Base-by-base conservation (phyloP, 2,329 filamentous ascomycete species). In the Boeremia lycopersici region DNA sequence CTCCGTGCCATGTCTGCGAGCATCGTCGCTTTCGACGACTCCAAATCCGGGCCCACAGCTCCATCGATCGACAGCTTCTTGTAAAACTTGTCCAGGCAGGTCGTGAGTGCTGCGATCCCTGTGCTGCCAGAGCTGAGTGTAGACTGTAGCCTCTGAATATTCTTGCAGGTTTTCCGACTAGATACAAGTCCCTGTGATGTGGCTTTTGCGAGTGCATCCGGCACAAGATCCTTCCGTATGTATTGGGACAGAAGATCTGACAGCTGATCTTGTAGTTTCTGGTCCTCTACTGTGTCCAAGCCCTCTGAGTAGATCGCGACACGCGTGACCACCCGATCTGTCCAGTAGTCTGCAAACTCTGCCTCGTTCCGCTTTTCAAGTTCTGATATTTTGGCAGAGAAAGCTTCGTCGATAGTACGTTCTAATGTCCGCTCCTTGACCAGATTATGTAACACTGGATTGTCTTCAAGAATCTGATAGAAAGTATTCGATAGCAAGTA, bases 261-360 rank as follows among this genome's bases (percentile, higher is more conserved):
- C 8, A 77, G 65, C 44, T 76, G 73, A n/a, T 63, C 63, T 26
- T 56, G 63, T 1, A 77, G 53, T 40, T 72, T 76, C 11, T 57
- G 25, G 28, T 75, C 74, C 0, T 59, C 39, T 23, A 75, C 50
- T 12, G 52, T 36, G 6, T 53, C 31, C 4, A 74, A 46, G 2
- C 64, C 71, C 3, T 64, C 52, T 6, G n/a, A 57, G 50, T 76
- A 73, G 30, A 68, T 61, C 10, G 58, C 41, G 8, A 64, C 29
- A 42, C 72, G 67, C 33, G 63, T 48, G 12, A 57, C 31, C 3
- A 74, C 65, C 10, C 70, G 67, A 10, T 73, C 69, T 3, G 36
- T 63, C 74, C 74, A 77, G 50, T 69, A 71, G 6, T 47, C 45
- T 3, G 66, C 59, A 43, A 77, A 73, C 0, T 63, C 61, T 3